Percentiles rank a stretch among this genome's conserved stretches.
phyloP scores from a whole-genome alignment of 495 filamentous ascomycete species.

The Penicillium daleae region DNA sequence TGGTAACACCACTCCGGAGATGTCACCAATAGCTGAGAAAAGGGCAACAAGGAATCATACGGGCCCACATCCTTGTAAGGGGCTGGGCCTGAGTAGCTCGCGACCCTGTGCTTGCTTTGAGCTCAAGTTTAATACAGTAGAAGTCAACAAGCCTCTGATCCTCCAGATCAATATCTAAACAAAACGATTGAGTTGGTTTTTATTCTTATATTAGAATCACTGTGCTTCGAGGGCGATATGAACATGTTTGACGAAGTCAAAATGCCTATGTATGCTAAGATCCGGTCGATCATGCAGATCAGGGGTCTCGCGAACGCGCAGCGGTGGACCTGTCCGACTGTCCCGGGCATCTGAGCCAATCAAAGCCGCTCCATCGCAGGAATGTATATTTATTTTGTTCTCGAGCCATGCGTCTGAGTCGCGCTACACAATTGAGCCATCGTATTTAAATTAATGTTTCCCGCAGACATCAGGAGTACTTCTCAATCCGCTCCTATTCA shows the following conservation, averaged over 20 bases:
- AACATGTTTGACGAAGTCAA: background rate
- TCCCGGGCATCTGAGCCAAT: conserved; percentile 18
- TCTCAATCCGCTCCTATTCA: background rate
- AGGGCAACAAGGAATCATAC: background rate
- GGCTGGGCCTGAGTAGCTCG: background rate
- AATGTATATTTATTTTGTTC: conserved; percentile 26
- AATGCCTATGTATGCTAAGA: background rate
- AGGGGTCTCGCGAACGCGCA: conserved; percentile 14
- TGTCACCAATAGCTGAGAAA: background rate
- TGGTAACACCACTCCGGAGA: background rate
- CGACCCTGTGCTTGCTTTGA: background rate
- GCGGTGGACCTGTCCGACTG: conserved; percentile 18
- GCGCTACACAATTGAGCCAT: conserved; percentile 5
- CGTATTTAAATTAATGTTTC: conserved; percentile 19
- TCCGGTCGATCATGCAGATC: conserved; percentile 31
- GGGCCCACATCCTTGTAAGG: background rate
- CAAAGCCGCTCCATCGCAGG: conserved; percentile 13
- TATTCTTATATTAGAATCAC: background rate
- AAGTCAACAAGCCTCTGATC: background rate
- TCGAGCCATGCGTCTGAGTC: conserved; percentile 18
- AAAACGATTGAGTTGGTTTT: background rate
- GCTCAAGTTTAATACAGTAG: too few species aligned
- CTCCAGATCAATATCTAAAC: background rate
- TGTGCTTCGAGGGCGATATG: background rate
- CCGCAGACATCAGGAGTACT: background rate